phyloP scores from a whole-genome alignment of 139 green algal genomes.

The Chlamydomonas eustigma region DNA sequence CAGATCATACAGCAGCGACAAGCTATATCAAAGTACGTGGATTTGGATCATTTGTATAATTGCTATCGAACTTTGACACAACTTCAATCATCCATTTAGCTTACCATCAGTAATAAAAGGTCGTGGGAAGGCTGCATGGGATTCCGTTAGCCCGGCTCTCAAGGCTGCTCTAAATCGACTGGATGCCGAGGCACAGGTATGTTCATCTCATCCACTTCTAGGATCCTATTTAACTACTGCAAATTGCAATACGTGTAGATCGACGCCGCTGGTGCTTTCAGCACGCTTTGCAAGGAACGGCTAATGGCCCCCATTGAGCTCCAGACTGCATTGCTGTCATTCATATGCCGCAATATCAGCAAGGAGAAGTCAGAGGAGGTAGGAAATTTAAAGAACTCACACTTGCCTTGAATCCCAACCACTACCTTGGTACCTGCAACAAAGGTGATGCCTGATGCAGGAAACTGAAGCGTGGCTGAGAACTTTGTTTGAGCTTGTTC shows the following conservation, averaged over 20 bases:
- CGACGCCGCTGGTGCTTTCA: slow-evolving; percentile 34
- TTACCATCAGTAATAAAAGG: slow-evolving; percentile 33
- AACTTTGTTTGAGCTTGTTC: slow-evolving; percentile 38
- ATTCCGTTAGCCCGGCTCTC: slow-evolving; percentile 28
- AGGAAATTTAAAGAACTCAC: no score
- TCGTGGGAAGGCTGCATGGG: slow-evolving; percentile 24
- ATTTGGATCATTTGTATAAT: no score
- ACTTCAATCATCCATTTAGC: slow-evolving; percentile 13
- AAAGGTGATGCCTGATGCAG: no score
- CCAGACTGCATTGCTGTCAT: slow-evolving; percentile 35
- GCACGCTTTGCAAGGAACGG: slow-evolving; percentile 27
- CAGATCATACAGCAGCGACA: slow-evolving; percentile 38
- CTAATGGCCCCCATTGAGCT: slow-evolving; percentile 34
- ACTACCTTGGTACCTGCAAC: no score
- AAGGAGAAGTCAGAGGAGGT: slow-evolving; percentile 44
- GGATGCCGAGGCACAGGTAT: slow-evolving; percentile 29
- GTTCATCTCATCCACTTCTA: no score
- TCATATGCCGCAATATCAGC: slow-evolving; percentile 39
- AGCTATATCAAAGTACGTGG: slow-evolving; percentile 41
- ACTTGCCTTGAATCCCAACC: no score
- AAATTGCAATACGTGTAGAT: no score
- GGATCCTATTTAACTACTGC: no score
- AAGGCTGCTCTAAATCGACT: slow-evolving; percentile 35
- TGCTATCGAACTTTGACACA: no score
- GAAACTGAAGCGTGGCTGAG: slow-evolving; percentile 41